Percentiles rank a stretch among this genome's conserved stretches.
Conservation (phyloP, 352 stramenopile genomes). For the Blastocystis sp. region DNA sequence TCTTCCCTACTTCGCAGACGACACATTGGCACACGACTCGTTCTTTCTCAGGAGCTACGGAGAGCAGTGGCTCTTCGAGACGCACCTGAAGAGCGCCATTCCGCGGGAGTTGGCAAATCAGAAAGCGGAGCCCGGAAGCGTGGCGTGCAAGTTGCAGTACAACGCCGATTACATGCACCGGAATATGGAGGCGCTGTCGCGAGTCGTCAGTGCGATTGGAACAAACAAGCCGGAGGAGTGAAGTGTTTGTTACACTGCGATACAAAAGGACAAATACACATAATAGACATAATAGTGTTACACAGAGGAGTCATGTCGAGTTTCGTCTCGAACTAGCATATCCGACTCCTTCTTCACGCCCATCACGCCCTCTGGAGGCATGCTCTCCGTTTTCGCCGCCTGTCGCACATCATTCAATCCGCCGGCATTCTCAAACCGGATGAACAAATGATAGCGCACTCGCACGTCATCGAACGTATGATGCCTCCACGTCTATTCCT, state of each 20-base stretch:
- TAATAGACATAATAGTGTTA: too few species aligned
- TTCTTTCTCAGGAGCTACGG: not conserved
- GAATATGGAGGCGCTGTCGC: constrained; percentile 3
- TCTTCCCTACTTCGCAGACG: not conserved
- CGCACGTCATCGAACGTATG: constrained; percentile 57
- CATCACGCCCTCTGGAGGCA: not conserved
- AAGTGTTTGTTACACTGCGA: not conserved
- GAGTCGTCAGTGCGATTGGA: not conserved
- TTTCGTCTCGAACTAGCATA: not conserved
- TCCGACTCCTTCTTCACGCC: constrained; percentile 5
- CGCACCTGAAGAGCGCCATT: not conserved
- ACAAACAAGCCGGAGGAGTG: not conserved
- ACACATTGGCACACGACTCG: too few species aligned
- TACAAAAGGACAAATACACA: too few species aligned
- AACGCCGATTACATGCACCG: constrained; percentile 9
- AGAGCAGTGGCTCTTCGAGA: not conserved
- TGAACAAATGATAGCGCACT: constrained; percentile 70
- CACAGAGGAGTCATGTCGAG: too few species aligned
- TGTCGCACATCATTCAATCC: not conserved
- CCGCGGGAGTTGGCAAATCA: not conserved
- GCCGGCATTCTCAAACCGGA: constrained; percentile 7
- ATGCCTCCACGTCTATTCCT: constrained; percentile 68
- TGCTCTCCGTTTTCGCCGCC: constrained; percentile 15
- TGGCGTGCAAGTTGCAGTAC: not conserved
- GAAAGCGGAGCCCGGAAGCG: not conserved